Conservation (phyloP, 345 rosid genomes). For the Adansonia digitata region DNA sequence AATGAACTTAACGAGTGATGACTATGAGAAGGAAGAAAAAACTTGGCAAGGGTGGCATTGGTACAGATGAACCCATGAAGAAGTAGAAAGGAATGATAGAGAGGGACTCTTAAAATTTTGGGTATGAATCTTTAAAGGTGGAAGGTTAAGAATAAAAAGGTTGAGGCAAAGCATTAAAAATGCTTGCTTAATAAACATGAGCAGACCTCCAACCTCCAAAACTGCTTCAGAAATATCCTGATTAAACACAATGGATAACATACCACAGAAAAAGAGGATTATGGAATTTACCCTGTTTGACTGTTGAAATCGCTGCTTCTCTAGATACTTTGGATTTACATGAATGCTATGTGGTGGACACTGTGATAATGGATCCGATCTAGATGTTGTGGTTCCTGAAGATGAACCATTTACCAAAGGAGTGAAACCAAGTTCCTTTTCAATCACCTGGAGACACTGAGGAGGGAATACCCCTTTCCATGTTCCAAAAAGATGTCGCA, state of each 20-base stretch:
- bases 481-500: conserved; percentile 98
- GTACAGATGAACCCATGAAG: not conserved
- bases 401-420: conserved; percentile 66
- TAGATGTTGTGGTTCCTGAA: conserved; percentile 43
- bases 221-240: not conserved
- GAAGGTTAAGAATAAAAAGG: not conserved
- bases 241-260: not conserved
- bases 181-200: not conserved
- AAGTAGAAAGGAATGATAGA: not conserved
- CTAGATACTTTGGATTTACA: conserved; percentile 94
- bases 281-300: conserved; percentile 57
- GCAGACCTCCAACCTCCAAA: not conserved
- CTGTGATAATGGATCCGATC: conserved; percentile 64
- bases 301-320: conserved; percentile 90
- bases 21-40: not conserved
- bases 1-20: not conserved
- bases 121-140: not conserved
- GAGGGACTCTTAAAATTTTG: not conserved
- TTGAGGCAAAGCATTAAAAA: not conserved
- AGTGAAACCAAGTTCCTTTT: conserved; percentile 84
- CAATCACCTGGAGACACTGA: conserved; percentile 68
- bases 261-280: not conserved
- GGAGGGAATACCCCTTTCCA: conserved; percentile 98
- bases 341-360: conserved; percentile 89
- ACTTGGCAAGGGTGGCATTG: not conserved